Evolutionary conservation across 768 basidiomycete species (phyloP).

Genomic region (Boletus patriciae): DNA sequence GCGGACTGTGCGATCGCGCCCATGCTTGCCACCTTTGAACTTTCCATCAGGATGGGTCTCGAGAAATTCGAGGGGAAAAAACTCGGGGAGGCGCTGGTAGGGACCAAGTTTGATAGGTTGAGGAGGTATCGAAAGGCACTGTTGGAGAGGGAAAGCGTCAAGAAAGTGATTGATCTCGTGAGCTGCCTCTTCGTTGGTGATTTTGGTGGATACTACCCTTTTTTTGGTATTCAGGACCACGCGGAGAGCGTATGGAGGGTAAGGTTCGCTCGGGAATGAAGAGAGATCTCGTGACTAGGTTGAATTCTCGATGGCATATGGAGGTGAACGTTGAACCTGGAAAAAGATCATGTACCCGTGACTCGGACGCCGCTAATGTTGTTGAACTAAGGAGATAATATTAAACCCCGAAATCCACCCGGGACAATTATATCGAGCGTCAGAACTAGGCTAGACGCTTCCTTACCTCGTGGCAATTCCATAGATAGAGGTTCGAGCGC

Average conservation of each 20-base stretch:
- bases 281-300: neutral
- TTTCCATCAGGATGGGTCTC: conserved; percentile 45
- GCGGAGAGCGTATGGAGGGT: neutral
- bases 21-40: conserved; percentile 49
- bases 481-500: too few species aligned
- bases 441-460: neutral
- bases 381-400: too few species aligned
- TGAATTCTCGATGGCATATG: too few species aligned
- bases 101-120: conserved; percentile 46
- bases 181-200: neutral
- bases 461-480: neutral
- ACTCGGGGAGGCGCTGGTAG: conserved; percentile 41
- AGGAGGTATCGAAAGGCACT: conserved; percentile 49
- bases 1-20: conserved; percentile 62
- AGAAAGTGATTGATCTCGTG: conserved; percentile 8
- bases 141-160: conserved; percentile 38
- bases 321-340: too few species aligned
- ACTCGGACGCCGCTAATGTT: too few species aligned
- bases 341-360: too few species aligned
- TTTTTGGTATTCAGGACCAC: conserved; percentile 1
- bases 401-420: too few species aligned
- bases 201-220: neutral
- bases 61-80: conserved; percentile 48
- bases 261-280: neutral
- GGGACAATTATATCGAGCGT: too few species aligned